These are phyloP conservation scores for Cytospora mali DNA, from an alignment of 2,329 filamentous ascomycete species.

Conservation along the genomic window DNA sequence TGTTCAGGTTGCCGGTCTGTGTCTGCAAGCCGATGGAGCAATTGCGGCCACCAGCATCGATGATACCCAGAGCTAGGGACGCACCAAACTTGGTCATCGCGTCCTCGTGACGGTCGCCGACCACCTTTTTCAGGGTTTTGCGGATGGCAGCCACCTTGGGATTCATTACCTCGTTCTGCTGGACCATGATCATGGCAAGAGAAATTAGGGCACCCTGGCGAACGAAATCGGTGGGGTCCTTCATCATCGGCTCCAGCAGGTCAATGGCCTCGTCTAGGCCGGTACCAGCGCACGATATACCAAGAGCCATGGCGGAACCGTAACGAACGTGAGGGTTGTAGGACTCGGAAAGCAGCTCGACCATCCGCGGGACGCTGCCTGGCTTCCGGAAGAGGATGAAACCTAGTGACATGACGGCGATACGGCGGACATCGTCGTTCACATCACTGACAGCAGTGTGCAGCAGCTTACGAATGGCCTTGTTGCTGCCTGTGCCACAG, in stretches of 20 bases:
- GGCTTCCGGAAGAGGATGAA: slow-evolving; percentile 99
- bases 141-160: slow-evolving; percentile 90
- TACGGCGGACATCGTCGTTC: slow-evolving; percentile 93
- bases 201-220: slow-evolving; percentile 94
- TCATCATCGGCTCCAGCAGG: slow-evolving; percentile 97
- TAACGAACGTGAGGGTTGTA: slow-evolving; percentile 99
- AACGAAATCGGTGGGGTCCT: slow-evolving; percentile 98
- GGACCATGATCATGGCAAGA: slow-evolving; percentile 97
- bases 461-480: slow-evolving; percentile 92
- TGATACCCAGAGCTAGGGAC: slow-evolving; percentile 91
- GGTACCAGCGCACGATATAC: slow-evolving; percentile 96
- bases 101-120: slow-evolving; percentile 94
- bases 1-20: slow-evolving; percentile 97
- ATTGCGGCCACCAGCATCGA: slow-evolving; percentile 96
- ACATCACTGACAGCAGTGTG: slow-evolving; percentile 98
- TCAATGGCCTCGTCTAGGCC: slow-evolving; percentile 96
- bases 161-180: slow-evolving; percentile 98
- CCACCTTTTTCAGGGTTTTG: slow-evolving; percentile 91
- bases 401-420: slow-evolving; percentile 95
- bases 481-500: slow-evolving; percentile 97
- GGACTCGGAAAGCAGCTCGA: slow-evolving; percentile 94
- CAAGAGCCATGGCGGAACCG: slow-evolving; percentile 95
- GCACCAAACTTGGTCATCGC: slow-evolving; percentile 99
- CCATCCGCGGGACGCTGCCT: slow-evolving; percentile 95
- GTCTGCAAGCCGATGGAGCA: slow-evolving; percentile 98